These are phyloP conservation scores for Apiotrichum porosum DNA, from an alignment of 1,284 basidiomycete species.

Conservation along the genomic window DNA sequence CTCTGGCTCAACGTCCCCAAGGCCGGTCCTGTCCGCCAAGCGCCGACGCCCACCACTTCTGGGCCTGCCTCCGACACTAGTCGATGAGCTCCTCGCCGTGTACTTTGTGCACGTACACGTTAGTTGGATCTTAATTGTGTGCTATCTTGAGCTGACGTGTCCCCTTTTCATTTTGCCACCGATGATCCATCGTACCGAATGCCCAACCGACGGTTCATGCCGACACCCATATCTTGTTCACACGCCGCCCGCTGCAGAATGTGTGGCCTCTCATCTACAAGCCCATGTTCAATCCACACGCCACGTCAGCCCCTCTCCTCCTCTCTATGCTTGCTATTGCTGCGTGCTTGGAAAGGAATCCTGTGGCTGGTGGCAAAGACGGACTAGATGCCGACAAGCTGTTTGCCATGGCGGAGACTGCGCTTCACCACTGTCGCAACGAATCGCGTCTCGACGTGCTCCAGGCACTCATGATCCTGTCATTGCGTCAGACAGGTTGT, in stretches of 20 bases:
- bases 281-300: constrained; percentile 38
- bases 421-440: constrained; percentile 26
- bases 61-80: constrained; percentile 21
- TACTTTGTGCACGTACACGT: constrained; percentile 44
- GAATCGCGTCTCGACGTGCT: constrained; percentile 37
- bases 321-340: constrained; percentile 42
- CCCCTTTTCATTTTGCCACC: no score
- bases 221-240: neutral
- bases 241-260: constrained; percentile 23
- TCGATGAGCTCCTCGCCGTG: constrained; percentile 37
- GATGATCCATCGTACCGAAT: no score
- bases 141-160: neutral
- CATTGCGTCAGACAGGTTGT: constrained; percentile 48
- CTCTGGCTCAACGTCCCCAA: neutral
- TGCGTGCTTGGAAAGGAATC: constrained; percentile 27
- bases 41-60: constrained; percentile 15
- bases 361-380: constrained; percentile 56
- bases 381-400: constrained; percentile 62
- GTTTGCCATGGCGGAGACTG: constrained; percentile 34
- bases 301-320: constrained; percentile 30
- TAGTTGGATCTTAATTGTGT: constrained; percentile 12
- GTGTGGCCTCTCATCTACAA: constrained; percentile 48
- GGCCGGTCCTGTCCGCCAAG: neutral
- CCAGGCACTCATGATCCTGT: constrained; percentile 48
- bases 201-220: no score